Evolutionary conservation across 441 rosid species (phyloP).

Genomic region (Pelargonium australe): DNA sequence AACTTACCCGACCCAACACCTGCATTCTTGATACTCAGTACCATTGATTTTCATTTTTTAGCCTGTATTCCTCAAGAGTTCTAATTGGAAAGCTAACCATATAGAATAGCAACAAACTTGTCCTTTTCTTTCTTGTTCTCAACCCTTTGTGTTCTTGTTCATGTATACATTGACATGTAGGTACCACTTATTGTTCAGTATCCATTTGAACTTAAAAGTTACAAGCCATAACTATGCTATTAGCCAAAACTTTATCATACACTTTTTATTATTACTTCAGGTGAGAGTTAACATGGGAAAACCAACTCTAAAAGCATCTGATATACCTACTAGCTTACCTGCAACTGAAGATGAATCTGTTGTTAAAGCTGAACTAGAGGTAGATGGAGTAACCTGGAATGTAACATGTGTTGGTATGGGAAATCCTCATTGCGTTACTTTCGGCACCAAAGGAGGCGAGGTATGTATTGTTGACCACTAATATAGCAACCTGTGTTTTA

Average conservation of each 20-base stretch:
- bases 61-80: not conserved
- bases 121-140: not conserved
- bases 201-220: not conserved
- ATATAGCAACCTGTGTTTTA: conserved; percentile 8
- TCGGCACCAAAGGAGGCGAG: conserved; percentile 57
- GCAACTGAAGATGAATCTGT: conserved; percentile 69
- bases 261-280: conserved; percentile 28
- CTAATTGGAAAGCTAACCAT: not conserved
- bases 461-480: conserved; percentile 31
- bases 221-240: not conserved
- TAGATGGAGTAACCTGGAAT: conserved; percentile 76
- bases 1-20: too few relatives aligned
- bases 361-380: conserved; percentile 57
- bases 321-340: conserved; percentile 64
- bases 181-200: not conserved
- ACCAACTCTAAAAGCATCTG: conserved; percentile 71
- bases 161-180: not conserved
- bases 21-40: not conserved
- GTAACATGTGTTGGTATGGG: conserved; percentile 98
- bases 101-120: not conserved
- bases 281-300: conserved; percentile 95
- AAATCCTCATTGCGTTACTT: conserved; percentile 89
- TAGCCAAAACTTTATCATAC: not conserved
- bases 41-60: not conserved
- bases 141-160: not conserved